phyloP scores from a whole-genome alignment of 176 grass and related monocot genomes.

The Eremochloa ophiuroides region DNA sequence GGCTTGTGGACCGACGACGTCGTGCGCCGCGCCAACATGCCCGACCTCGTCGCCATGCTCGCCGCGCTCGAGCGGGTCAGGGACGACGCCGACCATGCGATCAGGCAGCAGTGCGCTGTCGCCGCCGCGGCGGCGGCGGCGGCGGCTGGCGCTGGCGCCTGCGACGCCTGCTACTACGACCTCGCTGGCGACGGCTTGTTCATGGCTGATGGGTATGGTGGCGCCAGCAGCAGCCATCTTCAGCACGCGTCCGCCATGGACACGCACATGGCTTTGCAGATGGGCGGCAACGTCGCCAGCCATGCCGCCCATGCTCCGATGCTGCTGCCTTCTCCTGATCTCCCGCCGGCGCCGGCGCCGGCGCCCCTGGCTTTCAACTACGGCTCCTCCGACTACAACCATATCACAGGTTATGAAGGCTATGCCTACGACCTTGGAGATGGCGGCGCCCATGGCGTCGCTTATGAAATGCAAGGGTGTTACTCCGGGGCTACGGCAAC shows the following conservation, averaged over 20 bases:
- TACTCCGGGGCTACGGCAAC: background rate
- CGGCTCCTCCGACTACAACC: background rate
- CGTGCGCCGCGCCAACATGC: background rate
- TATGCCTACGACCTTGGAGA: background rate
- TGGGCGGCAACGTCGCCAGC: background rate
- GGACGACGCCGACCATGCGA: background rate
- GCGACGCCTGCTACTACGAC: background rate
- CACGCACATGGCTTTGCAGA: background rate
- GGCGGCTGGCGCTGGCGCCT: background rate
- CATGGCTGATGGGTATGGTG: background rate
- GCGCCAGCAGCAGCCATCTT: background rate
- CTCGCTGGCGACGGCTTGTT: background rate
- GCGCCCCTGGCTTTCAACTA: background rate
- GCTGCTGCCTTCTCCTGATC: background rate
- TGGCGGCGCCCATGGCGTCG: background rate
- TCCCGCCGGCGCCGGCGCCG: background rate
- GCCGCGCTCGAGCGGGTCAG: constrained; percentile 35
- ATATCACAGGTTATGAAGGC: background rate
- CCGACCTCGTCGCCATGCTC: constrained; percentile 12
- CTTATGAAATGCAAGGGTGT: background rate
- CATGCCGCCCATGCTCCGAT: background rate
- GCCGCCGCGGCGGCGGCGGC: background rate
- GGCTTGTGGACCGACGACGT: constrained; percentile 23
- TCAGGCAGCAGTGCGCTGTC: background rate
- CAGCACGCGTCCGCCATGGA: background rate